These are phyloP conservation scores for Sanghuangporus baumii DNA, from an alignment of 1,284 basidiomycete species.

Conservation along the genomic window DNA sequence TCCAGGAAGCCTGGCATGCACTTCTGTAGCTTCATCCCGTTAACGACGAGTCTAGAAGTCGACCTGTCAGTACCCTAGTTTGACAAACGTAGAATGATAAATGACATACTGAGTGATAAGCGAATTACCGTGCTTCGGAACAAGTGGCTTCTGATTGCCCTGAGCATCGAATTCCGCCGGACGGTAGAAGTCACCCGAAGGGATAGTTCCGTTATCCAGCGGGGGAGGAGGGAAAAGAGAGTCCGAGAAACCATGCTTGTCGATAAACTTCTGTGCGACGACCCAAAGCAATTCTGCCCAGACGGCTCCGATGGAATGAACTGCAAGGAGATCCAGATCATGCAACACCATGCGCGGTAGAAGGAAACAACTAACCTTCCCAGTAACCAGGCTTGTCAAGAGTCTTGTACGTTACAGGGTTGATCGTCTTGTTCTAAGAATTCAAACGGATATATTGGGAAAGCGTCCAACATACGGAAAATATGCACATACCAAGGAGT, in stretches of 20 bases:
- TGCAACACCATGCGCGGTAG: background rate
- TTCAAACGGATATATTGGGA: background rate
- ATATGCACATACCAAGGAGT: conserved; percentile 53
- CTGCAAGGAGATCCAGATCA: conserved; percentile 24
- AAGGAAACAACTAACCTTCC: conserved; percentile 36
- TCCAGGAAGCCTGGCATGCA: conserved; percentile 91
- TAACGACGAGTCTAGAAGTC: conserved; percentile 55
- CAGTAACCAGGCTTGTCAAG: conserved; percentile 91
- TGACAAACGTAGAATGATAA: conserved; percentile 19
- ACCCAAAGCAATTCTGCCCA: conserved; percentile 96
- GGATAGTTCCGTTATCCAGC: conserved; percentile 52
- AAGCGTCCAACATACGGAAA: background rate
- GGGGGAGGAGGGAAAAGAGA: conserved; percentile 78
- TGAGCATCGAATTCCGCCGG: conserved; percentile 29
- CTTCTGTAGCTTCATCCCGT: conserved; percentile 92
- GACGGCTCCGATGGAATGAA: conserved; percentile 90
- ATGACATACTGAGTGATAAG: conserved; percentile 60
- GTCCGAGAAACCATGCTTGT: conserved; percentile 75
- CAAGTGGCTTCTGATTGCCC: conserved; percentile 51
- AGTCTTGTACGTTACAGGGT: conserved; percentile 94
- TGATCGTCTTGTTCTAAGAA: conserved; percentile 64
- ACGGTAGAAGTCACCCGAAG: conserved; percentile 72
- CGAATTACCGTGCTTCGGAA: conserved; percentile 92
- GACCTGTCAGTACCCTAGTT: conserved; percentile 24
- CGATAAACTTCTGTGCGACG: conserved; percentile 68